Conservation (phyloP, 1,284 basidiomycete genomes). For the Naganishia cerealis region DNA sequence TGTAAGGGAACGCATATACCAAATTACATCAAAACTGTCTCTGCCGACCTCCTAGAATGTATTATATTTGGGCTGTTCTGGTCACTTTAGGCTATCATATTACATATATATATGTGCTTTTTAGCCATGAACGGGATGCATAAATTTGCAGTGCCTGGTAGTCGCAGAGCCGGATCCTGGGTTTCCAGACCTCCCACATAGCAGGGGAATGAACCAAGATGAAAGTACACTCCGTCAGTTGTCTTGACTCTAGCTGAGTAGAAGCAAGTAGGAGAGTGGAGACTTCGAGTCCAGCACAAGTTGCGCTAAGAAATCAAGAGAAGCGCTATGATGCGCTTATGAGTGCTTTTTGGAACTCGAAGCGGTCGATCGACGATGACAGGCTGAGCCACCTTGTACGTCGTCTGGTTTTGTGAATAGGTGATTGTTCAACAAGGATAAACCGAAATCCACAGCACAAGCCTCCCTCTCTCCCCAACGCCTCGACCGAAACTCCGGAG, state of each 20-base stretch:
- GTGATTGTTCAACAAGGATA: not conserved
- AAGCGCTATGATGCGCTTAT: constrained; percentile 1
- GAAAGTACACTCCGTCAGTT: too few relatives aligned
- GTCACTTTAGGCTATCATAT: constrained; percentile 16
- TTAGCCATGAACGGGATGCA: too few relatives aligned
- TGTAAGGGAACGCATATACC: constrained; percentile 23
- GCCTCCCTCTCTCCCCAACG: not conserved
- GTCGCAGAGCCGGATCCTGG: not conserved
- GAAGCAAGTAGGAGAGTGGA: not conserved
- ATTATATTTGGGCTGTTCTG: constrained; percentile 22
- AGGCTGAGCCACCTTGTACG: not conserved
- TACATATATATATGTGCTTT: not conserved
- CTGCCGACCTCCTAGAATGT: constrained; percentile 5
- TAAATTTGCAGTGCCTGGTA: not conserved
- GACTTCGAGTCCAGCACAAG: not conserved
- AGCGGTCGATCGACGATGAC: constrained; percentile 1
- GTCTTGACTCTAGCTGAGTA: too few relatives aligned
- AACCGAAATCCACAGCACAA: not conserved
- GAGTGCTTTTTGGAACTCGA: not conserved
- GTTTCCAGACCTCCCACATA: too few relatives aligned
- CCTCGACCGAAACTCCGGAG: not conserved
- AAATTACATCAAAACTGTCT: not conserved
- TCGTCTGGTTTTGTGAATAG: not conserved
- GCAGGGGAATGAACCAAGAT: too few relatives aligned
- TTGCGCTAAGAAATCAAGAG: not conserved